Percentiles rank a stretch among this genome's conserved stretches.
phyloP scores from a whole-genome alignment of 345 rosid genomes.

The Populus nigra region DNA sequence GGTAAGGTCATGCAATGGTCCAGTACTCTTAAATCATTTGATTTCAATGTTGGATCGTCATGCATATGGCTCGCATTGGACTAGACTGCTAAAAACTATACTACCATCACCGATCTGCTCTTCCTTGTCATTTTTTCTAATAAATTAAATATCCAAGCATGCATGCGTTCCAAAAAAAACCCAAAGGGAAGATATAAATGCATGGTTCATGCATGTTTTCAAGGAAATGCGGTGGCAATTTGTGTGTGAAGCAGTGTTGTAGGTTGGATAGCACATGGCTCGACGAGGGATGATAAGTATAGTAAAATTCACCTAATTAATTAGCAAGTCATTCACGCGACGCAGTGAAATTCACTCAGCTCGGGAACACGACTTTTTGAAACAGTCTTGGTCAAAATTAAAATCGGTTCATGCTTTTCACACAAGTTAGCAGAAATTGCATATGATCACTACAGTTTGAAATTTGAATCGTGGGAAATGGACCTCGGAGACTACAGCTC shows the following conservation, averaged over 20 bases:
- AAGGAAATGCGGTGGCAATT: background rate
- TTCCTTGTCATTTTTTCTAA: no score
- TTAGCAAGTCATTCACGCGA: background rate
- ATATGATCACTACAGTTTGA: no score
- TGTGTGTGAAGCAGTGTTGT: background rate
- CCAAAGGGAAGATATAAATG: background rate
- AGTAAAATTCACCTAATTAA: background rate
- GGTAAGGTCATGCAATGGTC: conserved; percentile 29
- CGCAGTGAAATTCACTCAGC: background rate
- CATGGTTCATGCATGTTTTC: background rate
- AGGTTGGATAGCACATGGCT: background rate
- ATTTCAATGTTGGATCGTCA: conserved; percentile 12
- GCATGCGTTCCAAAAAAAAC: background rate
- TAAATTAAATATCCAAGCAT: no score
- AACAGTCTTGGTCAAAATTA: background rate
- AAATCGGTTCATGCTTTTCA: background rate
- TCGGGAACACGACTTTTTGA: background rate
- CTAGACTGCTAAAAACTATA: background rate
- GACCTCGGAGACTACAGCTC: background rate
- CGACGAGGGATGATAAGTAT: background rate
- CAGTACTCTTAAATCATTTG: conserved; percentile 29
- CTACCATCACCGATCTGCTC: no score
- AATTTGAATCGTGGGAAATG: background rate
- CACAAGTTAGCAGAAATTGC: background rate
- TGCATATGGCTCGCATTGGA: conserved; percentile 9